These are phyloP conservation scores for Xylariaceae sp. DNA, from an alignment of 2,329 filamentous ascomycete species.

Conservation along the genomic window DNA sequence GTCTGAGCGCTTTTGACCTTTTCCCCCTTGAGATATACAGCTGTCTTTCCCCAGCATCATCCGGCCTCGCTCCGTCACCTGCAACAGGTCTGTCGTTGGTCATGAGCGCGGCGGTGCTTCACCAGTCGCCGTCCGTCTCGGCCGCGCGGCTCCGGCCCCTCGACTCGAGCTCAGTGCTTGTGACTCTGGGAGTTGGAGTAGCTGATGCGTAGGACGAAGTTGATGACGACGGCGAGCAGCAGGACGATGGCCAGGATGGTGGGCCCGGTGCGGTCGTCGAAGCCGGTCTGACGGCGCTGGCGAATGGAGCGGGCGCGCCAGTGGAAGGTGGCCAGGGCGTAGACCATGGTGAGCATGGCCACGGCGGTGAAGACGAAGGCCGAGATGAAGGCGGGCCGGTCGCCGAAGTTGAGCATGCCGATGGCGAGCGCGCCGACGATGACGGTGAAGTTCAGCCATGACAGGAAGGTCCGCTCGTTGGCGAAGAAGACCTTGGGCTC, in stretches of 20 bases:
- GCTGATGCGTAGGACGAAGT: constrained; percentile 77
- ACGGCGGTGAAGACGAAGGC: constrained; percentile 91
- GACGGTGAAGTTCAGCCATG: constrained; percentile 99
- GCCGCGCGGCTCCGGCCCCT: too few species aligned
- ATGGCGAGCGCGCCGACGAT: constrained; percentile 94
- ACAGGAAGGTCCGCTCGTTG: constrained; percentile 98
- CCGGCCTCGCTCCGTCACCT: too few species aligned
- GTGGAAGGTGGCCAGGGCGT: constrained; percentile 91
- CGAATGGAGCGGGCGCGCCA: constrained; percentile 94
- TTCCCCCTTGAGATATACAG: too few species aligned
- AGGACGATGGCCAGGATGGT: constrained; percentile 83
- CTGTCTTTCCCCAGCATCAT: too few species aligned
- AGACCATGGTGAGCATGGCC: constrained; percentile 90
- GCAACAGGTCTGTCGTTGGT: too few species aligned
- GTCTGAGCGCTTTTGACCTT: too few species aligned
- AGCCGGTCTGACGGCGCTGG: constrained; percentile 84
- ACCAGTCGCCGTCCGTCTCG: too few species aligned
- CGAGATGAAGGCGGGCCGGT: constrained; percentile 86
- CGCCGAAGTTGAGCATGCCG: constrained; percentile 96
- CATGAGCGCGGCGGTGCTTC: too few species aligned
- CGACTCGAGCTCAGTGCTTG: too few species aligned
- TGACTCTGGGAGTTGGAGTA: constrained; percentile 32
- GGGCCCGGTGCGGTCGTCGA: constrained; percentile 92
- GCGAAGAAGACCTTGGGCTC: constrained; percentile 99
- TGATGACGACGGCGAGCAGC: constrained; percentile 84